Evolutionary conservation across 352 stramenopile species (phyloP), one percentile per base, ranked within the genome.

Genomic region (Phytophthora idaei): DNA sequence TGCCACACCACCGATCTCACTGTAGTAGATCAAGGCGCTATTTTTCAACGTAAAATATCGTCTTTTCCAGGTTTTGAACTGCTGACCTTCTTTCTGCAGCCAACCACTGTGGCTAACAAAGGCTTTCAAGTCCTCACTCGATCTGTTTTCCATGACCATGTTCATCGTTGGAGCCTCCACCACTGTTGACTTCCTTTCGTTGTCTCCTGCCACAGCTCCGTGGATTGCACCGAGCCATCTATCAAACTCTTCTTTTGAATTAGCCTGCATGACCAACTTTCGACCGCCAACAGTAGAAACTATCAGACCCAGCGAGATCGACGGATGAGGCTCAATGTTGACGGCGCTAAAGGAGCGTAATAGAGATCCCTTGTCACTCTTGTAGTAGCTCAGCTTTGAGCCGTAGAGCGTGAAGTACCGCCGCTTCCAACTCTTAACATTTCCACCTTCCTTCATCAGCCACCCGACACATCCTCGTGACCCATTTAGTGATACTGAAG

Each of bases 11-110:
- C 83, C 80, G 10, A 85, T 64, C 21, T 90, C 83, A 37, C 67
- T 84, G 49, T 86, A 93, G 58, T 92, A 93, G 60, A 92, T 89
- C 48, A 93, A 67, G 15, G 80, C 78, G 7, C 78, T 79, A 17
- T 87, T 87, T 50, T 88, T 86, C 54, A 90, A 64, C 9, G 82
- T 90, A 41, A 94, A 94, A 57, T 86, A 94, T 3, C 84, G 77
- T 15, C 61, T 67, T 64, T 92, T 94, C 86, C 86, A 94, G 6
- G 77, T 92, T 77, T 89, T 92, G 64, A 92, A 89, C 2, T 69
- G 73, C 32, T 85, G 78, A 0, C 86, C 84, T 74, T 94, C 86
- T 54, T 92, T 92, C 63, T 90, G 77, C 17, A 94, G 71, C 83
- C 84, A 94, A 1, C 86, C 86, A 62, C 77, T 91, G 56, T 84